Base-by-base conservation (phyloP, 192 early-diverging fungal genomes). In the Backusella parvicylindrica region DNA sequence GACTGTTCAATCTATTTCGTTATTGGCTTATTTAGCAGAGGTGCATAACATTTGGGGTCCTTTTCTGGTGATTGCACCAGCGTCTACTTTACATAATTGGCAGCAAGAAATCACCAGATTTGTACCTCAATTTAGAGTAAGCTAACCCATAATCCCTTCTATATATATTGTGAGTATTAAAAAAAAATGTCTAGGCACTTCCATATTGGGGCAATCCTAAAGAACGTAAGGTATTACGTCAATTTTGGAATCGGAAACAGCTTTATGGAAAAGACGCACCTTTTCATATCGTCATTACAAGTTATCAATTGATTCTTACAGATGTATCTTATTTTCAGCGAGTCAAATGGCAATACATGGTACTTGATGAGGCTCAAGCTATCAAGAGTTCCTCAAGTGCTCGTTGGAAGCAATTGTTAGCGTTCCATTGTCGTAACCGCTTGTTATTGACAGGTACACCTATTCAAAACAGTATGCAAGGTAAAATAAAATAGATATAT, bases 291-390 rank as follows among this genome's bases (percentile, higher is more conserved):
- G 81, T 94, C n/a, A 88, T 97, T 70, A 97, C 96, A 4, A 92
- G 90, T 43, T 97, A 97, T 77, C 94, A 96, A 79, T 76, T 96
- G 71, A 78, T 92, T 3, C 87, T 95, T 15, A 84, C 90, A 23
- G 96, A 97, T 70, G 89, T 92, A 64, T 85, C 85, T 41, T 91
- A 95, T 75, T 89, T 97, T 50, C 87, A 90, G 66, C 84, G 94
- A 23, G 90, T 95, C 70, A 92, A 93, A 82, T 97, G 96, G 96
- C 94, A 96, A 86, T 97, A 97, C 75, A 95, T 97, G 94, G 88
- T 97, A 31, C 84, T 97, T 33, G 96, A 97, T 80, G 96, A 97
- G 82, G 96, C 96, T 7, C 96, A 97, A 79, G 93, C 93, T 9
- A 97, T 97, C 83, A 97, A 97, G 81, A 93, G 90, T 75, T 96